A percentile compares a stretch with the other conserved stretches of the same genome.
Conservation (phyloP, 495 filamentous ascomycete species). For the Oleoguttula mirabilis region DNA sequence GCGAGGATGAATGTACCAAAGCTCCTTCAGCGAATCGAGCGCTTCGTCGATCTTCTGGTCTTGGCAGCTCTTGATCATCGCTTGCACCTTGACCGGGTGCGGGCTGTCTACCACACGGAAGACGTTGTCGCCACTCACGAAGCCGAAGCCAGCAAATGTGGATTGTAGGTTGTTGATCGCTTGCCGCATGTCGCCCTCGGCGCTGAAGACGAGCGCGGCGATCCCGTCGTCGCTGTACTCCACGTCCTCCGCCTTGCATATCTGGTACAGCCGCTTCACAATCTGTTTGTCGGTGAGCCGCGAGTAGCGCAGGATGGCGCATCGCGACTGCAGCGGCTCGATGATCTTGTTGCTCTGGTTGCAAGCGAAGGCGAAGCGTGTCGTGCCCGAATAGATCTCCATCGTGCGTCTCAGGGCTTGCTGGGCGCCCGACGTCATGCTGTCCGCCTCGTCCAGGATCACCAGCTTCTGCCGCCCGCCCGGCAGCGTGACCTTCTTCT, state of each 20-base stretch:
- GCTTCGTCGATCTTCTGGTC: slow-evolving; percentile 82
- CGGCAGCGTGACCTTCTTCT: slow-evolving; percentile 97
- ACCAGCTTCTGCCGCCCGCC: slow-evolving; percentile 86
- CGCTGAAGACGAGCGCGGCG: slow-evolving; percentile 89
- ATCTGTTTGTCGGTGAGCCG: slow-evolving; percentile 87
- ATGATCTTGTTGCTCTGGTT: slow-evolving; percentile 99
- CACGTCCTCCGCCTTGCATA: slow-evolving; percentile 66
- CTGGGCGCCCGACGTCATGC: slow-evolving; percentile 93
- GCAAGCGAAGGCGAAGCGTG: slow-evolving; percentile 94
- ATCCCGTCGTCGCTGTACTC: slow-evolving; percentile 87
- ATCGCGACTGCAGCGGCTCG: slow-evolving; percentile 91
- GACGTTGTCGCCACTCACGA: slow-evolving; percentile 94
- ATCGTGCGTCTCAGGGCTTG: slow-evolving; percentile 93
- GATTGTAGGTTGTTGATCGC: slow-evolving; percentile 98
- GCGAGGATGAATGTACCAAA: slow-evolving; percentile 55
- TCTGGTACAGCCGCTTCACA: slow-evolving; percentile 77
- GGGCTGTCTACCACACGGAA: slow-evolving; percentile 96
- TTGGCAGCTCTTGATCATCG: slow-evolving; percentile 93
- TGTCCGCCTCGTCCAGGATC: slow-evolving; percentile 92
- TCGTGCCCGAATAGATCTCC: slow-evolving; percentile 97
- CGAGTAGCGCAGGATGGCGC: slow-evolving; percentile 90
- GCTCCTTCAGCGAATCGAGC: slow-evolving; percentile 73
- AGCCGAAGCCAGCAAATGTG: slow-evolving; percentile 89
- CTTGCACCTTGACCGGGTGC: slow-evolving; percentile 95
- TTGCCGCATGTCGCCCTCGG: slow-evolving; percentile 97